phyloP scores from a whole-genome alignment of 23 red algal genomes.

The Gracilaria caudata region DNA sequence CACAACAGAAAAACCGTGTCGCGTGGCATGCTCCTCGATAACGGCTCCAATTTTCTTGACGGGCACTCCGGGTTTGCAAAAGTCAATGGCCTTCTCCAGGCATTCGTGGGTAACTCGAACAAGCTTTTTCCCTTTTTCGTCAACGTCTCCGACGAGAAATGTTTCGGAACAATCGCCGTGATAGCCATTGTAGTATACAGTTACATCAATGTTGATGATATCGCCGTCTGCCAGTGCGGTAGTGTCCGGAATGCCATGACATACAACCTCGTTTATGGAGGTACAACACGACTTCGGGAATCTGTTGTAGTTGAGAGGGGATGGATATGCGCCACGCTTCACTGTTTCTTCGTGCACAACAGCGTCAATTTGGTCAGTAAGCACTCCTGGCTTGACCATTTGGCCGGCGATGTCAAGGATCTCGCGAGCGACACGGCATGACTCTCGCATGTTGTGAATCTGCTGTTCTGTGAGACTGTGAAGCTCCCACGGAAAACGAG shows the following conservation, averaged over 20 bases:
- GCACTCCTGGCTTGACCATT: slow-evolving; percentile 73
- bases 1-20: slow-evolving; percentile 69
- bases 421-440: slow-evolving; percentile 84
- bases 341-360: slow-evolving; percentile 92
- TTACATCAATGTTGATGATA: slow-evolving; percentile 99
- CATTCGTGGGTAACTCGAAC: slow-evolving; percentile 87
- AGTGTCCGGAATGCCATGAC: slow-evolving; percentile 95
- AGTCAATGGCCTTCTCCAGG: slow-evolving; percentile 77
- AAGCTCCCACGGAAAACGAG: slow-evolving; percentile 90
- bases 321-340: slow-evolving; percentile 83
- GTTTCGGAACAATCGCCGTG: slow-evolving; percentile 98
- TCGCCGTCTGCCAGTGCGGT: slow-evolving; percentile 85
- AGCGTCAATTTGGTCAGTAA: slow-evolving; percentile 96
- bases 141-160: slow-evolving; percentile 88
- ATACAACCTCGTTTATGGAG: slow-evolving; percentile 97
- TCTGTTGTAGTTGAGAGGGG: slow-evolving; percentile 89
- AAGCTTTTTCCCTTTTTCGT: slow-evolving; percentile 68
- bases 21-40: slow-evolving; percentile 85
- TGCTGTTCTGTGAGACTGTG: slow-evolving; percentile 68
- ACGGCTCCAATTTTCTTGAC: slow-evolving; percentile 87
- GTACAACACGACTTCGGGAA: slow-evolving; percentile 99
- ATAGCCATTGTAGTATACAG: slow-evolving; percentile 86
- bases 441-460: slow-evolving; percentile 82
- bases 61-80: slow-evolving; percentile 82
- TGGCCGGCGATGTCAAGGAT: slow-evolving; percentile 87